A percentile compares a stretch with the other conserved stretches of the same genome.
Conservation (phyloP, 164 flowering plant species). For the Chimonanthus praecox region DNA sequence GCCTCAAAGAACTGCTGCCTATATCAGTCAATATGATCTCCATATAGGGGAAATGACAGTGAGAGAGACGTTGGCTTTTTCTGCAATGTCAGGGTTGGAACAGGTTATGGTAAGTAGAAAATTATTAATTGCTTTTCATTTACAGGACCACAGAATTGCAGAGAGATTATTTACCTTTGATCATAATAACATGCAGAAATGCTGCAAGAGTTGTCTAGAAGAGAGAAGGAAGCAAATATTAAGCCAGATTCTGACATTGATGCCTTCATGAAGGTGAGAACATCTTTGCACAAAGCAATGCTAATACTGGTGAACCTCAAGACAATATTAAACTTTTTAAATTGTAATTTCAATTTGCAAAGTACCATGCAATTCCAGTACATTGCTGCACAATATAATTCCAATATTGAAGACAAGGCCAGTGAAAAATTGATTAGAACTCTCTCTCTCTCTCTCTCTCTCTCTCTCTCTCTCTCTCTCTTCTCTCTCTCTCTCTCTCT, state of each 20-base stretch:
- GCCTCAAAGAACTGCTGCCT: constrained; percentile 55
- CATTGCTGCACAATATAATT: too few species aligned
- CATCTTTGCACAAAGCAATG: background rate
- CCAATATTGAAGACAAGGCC: too few species aligned
- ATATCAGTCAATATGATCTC: constrained; percentile 56
- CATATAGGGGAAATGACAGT: constrained; percentile 64
- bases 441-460: too few species aligned
- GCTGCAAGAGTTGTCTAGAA: constrained; percentile 28
- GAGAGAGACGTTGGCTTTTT: constrained; percentile 58
- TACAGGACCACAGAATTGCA: background rate
- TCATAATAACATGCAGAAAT: constrained; percentile 15
- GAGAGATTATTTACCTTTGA: background rate
- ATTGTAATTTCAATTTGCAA: too few species aligned
- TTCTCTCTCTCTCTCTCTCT: too few species aligned
- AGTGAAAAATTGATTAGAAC: too few species aligned
- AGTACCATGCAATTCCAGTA: too few species aligned
- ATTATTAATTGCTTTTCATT: background rate
- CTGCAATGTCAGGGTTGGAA: constrained; percentile 63
- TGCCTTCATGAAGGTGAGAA: constrained; percentile 32
- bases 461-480: too few species aligned
- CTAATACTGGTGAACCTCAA: too few species aligned
- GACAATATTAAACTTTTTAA: too few species aligned
- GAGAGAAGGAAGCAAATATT: constrained; percentile 32
- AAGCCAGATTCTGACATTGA: constrained; percentile 38
- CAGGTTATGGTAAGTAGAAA: constrained; percentile 36